Evolutionary conservation across 495 filamentous ascomycete genomes (phyloP).

Genomic region (Aspergillus haitiensis): DNA sequence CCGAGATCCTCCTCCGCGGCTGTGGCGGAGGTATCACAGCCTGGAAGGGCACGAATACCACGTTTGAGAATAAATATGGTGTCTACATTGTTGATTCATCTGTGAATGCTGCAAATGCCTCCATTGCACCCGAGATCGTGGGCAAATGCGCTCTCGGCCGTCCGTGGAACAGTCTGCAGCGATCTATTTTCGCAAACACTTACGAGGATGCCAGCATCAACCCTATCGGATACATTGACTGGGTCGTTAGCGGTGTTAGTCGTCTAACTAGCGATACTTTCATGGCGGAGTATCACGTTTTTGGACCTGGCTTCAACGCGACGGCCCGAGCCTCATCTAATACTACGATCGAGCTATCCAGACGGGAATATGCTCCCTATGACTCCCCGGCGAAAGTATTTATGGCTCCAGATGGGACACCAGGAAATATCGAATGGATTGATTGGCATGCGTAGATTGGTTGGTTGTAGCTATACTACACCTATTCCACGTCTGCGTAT

Average conservation of each 20-base stretch:
- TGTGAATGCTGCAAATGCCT: conserved; percentile 51
- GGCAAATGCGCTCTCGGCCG: conserved; percentile 57
- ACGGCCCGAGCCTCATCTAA: conserved; percentile 44
- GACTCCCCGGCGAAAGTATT: conserved; percentile 55
- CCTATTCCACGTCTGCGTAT: no score
- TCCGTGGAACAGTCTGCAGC: conserved; percentile 58
- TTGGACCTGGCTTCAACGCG: conserved; percentile 56
- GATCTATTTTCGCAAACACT: conserved; percentile 52
- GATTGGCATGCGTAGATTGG: conserved; percentile 34
- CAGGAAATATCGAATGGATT: conserved; percentile 56
- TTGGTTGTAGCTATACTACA: no score
- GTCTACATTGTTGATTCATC: conserved; percentile 56
- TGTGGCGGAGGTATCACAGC: conserved; percentile 66
- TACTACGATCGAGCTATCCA: conserved; percentile 45
- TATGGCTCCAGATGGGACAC: conserved; percentile 44
- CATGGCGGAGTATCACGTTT: conserved; percentile 56
- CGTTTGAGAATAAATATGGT: conserved; percentile 61
- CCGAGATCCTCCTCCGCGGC: conserved; percentile 46
- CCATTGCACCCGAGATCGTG: conserved; percentile 44
- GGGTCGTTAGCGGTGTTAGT: conserved; percentile 41
- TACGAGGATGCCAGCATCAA: conserved; percentile 55
- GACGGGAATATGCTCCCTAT: conserved; percentile 43
- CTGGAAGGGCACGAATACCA: conserved; percentile 66
- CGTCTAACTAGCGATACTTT: conserved; percentile 48
- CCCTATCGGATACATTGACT: conserved; percentile 55